Evolutionary conservation across 257 asterid genomes (phyloP).

Genomic region (Capsicum chinense): DNA sequence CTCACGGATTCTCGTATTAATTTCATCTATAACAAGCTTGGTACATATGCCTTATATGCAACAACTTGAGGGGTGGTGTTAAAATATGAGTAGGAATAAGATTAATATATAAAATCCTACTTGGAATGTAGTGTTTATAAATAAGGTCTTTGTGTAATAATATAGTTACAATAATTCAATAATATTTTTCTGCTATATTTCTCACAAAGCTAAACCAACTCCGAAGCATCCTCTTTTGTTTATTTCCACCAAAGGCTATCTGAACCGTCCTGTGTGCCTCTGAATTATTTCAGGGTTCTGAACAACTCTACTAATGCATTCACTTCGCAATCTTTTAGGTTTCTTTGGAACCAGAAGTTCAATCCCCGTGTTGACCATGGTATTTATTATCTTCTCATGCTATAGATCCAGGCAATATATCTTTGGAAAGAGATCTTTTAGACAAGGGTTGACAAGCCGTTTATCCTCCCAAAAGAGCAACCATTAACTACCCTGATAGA

Average conservation of each 20-base stretch:
- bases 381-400: background rate
- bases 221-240: background rate
- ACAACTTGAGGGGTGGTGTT: too few relatives aligned
- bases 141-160: too few relatives aligned
- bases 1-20: too few relatives aligned
- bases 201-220: background rate
- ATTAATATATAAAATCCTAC: too few relatives aligned
- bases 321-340: constrained; percentile 2
- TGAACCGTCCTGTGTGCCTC: background rate
- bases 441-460: background rate
- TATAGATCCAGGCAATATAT: background rate
- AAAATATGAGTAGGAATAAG: too few relatives aligned
- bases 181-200: too few relatives aligned
- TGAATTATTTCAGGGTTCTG: background rate
- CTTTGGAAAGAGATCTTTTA: background rate
- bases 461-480: background rate
- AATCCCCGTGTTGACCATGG: background rate
- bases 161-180: too few relatives aligned
- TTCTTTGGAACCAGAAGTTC: background rate
- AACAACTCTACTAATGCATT: background rate
- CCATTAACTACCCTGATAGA: background rate
- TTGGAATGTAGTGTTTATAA: too few relatives aligned
- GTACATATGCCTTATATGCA: too few relatives aligned
- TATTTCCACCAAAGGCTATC: background rate
- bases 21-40: too few relatives aligned